Evolutionary conservation across 2,329 filamentous ascomycete genomes (phyloP).

Genomic region (Aspergillus clavatus): DNA sequence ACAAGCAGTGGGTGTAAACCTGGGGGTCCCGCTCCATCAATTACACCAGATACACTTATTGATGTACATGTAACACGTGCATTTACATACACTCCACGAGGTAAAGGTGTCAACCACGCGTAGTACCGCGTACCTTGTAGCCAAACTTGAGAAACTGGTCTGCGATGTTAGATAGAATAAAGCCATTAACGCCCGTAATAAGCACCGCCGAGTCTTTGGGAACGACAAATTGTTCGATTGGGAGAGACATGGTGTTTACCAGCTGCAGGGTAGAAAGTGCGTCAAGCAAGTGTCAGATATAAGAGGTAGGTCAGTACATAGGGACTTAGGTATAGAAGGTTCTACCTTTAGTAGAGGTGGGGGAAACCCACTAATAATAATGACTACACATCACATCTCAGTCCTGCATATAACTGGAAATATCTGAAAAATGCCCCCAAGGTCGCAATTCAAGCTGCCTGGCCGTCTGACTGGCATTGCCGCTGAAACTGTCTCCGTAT

Average conservation of each 20-base stretch:
- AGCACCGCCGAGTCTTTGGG: background rate
- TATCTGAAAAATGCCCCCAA: background rate
- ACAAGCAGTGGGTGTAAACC: constrained; percentile 49
- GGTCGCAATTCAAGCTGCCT: background rate
- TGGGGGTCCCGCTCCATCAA: background rate
- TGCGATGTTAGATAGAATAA: background rate
- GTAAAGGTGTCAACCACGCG: background rate
- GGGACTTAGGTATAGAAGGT: background rate
- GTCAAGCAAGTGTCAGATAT: background rate
- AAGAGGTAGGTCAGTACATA: background rate
- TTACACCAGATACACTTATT: background rate
- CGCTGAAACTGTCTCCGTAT: background rate
- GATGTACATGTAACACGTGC: background rate
- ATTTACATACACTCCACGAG: background rate
- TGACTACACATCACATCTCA: background rate
- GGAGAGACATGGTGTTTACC: background rate
- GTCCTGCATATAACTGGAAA: background rate
- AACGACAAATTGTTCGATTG: background rate
- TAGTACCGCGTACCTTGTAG: background rate
- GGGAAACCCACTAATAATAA: background rate
- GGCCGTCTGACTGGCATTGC: background rate
- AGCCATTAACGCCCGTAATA: background rate
- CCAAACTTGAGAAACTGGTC: background rate
- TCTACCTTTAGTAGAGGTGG: background rate
- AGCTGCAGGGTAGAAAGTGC: background rate